A percentile compares a stretch with the other conserved stretches of the same genome.
These are phyloP conservation scores for Colletotrichum musicola DNA, from an alignment of 2,329 filamentous ascomycete species.

Conservation along the genomic window DNA sequence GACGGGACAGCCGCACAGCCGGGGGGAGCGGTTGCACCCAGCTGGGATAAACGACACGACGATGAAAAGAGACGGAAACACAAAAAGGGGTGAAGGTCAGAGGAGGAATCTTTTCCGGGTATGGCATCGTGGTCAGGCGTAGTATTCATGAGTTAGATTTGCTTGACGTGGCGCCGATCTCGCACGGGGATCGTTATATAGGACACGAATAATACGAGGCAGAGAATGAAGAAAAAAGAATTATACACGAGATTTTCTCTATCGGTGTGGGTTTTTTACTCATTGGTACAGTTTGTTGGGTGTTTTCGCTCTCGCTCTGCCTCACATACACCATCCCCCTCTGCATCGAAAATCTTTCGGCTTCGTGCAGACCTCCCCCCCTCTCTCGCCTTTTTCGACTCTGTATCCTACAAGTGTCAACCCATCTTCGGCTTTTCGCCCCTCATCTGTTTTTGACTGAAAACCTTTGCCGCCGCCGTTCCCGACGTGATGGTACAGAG, in stretches of 20 bases:
- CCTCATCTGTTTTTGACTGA: too few species aligned
- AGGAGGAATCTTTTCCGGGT: too few species aligned
- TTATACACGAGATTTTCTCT: conserved; percentile 21
- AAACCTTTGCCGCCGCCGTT: neutral
- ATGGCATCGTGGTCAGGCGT: too few species aligned
- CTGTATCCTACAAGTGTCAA: conserved; percentile 28
- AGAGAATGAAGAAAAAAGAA: neutral
- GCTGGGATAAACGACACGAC: neutral
- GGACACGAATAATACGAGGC: too few species aligned
- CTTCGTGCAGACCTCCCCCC: neutral
- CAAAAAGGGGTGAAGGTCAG: neutral
- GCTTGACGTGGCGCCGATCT: too few species aligned
- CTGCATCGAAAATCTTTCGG: neutral
- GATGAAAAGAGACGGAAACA: neutral
- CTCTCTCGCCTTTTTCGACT: neutral
- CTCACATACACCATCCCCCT: neutral
- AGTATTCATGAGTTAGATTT: neutral
- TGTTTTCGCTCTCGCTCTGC: neutral
- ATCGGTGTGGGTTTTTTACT: neutral
- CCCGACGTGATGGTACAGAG: conserved; percentile 25
- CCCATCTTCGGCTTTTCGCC: too few species aligned
- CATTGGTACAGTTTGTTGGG: conserved; percentile 29
- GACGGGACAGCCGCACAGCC: neutral
- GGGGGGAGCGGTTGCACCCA: neutral
- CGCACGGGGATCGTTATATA: too few species aligned